Percentiles rank a stretch among this genome's conserved stretches.
These are phyloP conservation scores for Ceratobasidium sp. DNA, from an alignment of 1,284 basidiomycete species.

Conservation along the genomic window DNA sequence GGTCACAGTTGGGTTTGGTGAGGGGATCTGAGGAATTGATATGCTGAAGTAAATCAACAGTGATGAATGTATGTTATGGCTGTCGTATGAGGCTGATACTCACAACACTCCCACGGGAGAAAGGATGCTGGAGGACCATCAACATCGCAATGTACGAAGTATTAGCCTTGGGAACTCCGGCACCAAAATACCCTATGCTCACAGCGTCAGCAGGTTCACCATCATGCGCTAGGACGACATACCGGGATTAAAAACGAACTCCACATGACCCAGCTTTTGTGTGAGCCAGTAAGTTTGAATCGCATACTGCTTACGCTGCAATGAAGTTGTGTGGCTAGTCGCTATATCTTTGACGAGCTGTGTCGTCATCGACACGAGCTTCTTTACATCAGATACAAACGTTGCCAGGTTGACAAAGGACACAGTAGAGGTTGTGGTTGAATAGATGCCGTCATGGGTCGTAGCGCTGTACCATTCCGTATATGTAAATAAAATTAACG, in stretches of 20 bases:
- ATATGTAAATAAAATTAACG: not conserved
- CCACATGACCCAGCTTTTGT: constrained; percentile 49
- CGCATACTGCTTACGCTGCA: constrained; percentile 19
- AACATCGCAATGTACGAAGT: constrained; percentile 53
- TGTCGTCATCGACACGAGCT: constrained; percentile 3
- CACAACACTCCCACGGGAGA: constrained; percentile 50
- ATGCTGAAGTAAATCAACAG: not conserved
- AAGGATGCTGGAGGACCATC: constrained; percentile 56
- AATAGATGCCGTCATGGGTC: constrained; percentile 44
- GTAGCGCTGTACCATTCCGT: constrained; percentile 17
- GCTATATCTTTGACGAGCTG: not conserved
- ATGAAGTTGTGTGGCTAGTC: not conserved
- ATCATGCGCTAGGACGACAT: not conserved
- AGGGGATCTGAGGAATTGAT: constrained; percentile 37
- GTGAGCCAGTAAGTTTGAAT: constrained; percentile 32
- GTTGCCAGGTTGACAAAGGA: constrained; percentile 41
- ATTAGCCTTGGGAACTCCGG: constrained; percentile 49
- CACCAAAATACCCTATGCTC: constrained; percentile 14
- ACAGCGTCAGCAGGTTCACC: not conserved
- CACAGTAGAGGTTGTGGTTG: constrained; percentile 27
- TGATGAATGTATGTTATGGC: not conserved
- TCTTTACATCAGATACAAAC: constrained; percentile 9
- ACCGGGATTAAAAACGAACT: constrained; percentile 49
- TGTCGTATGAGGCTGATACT: not conserved
- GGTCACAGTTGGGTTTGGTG: constrained; percentile 1